Percentiles rank a stretch among this genome's conserved stretches.
phyloP scores from a whole-genome alignment of 805 yeast species.

The Ogataea corticis region DNA sequence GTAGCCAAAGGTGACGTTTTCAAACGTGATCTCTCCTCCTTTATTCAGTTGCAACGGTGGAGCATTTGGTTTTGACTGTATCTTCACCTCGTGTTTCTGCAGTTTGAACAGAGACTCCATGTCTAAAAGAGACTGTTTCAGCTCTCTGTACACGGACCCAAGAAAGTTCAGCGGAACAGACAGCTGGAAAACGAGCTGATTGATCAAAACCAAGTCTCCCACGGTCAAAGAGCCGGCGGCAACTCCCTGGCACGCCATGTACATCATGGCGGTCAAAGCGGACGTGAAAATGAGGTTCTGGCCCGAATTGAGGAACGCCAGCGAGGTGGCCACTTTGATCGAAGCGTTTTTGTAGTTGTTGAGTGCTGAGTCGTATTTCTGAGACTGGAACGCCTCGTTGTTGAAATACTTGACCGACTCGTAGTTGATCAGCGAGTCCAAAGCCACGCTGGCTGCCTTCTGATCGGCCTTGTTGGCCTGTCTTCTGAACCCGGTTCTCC shows the following conservation, averaged over 20 bases:
- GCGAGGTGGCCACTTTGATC: constrained; percentile 79
- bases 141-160: constrained; percentile 93
- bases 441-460: constrained; percentile 90
- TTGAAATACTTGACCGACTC: constrained; percentile 95
- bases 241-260: constrained; percentile 95
- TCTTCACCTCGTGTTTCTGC: constrained; percentile 69
- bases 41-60: constrained; percentile 52
- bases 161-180: constrained; percentile 92
- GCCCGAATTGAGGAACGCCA: constrained; percentile 77
- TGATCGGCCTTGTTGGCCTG: constrained; percentile 92
- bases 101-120: constrained; percentile 93
- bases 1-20: constrained; percentile 91
- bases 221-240: constrained; percentile 79
- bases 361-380: constrained; percentile 77
- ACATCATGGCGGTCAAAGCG: constrained; percentile 96
- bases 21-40: constrained; percentile 82
- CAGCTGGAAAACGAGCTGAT: constrained; percentile 93
- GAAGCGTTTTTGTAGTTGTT: constrained; percentile 71
- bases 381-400: constrained; percentile 78
- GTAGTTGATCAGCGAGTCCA: constrained; percentile 90
- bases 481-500: constrained; percentile 93
- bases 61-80: constrained; percentile 64
- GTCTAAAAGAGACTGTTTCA: constrained; percentile 88
- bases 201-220: constrained; percentile 92
- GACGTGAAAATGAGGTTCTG: constrained; percentile 79